phyloP scores from a whole-genome alignment of 1,284 basidiomycete genomes.

The Mycosarcoma maydis region DNA sequence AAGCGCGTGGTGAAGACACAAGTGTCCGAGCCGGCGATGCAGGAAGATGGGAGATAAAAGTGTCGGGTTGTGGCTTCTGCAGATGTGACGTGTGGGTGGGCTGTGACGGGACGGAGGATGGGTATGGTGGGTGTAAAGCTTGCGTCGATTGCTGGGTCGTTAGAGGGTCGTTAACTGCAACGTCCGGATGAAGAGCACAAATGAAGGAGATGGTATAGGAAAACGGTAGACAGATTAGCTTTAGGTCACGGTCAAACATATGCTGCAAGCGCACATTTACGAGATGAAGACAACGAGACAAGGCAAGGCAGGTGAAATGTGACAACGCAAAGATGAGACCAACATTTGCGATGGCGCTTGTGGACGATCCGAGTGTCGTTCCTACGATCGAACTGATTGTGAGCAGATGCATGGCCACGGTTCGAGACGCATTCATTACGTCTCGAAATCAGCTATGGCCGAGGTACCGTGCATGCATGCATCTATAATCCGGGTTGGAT shows the following conservation, averaged over 20 bases:
- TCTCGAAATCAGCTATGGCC: not conserved
- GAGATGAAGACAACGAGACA: constrained; percentile 14
- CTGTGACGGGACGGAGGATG: constrained; percentile 13
- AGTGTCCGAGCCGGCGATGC: constrained; percentile 29
- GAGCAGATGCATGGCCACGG: not conserved
- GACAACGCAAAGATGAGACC: constrained; percentile 4
- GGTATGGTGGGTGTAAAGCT: not conserved
- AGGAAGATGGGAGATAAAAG: constrained; percentile 5
- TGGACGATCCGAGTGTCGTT: constrained; percentile 9
- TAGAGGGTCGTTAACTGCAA: constrained; percentile 36
- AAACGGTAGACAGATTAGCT: constrained; percentile 10
- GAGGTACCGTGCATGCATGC: constrained; percentile 19
- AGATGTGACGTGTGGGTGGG: constrained; percentile 29
- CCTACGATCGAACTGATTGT: not conserved
- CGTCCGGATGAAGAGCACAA: constrained; percentile 4
- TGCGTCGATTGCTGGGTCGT: constrained; percentile 28
- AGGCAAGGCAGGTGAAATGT: constrained; percentile 1
- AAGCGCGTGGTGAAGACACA: constrained; percentile 14
- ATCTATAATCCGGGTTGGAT: not conserved
- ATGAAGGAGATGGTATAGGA: not conserved
- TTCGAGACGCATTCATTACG: constrained; percentile 3
- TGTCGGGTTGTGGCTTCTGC: constrained; percentile 8
- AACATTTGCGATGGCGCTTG: constrained; percentile 9
- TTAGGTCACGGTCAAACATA: too few species aligned
- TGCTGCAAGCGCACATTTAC: too few species aligned